These are phyloP conservation scores for Fusarium sarcochroum DNA, from an alignment of 2,329 filamentous ascomycete species.

Conservation along the genomic window DNA sequence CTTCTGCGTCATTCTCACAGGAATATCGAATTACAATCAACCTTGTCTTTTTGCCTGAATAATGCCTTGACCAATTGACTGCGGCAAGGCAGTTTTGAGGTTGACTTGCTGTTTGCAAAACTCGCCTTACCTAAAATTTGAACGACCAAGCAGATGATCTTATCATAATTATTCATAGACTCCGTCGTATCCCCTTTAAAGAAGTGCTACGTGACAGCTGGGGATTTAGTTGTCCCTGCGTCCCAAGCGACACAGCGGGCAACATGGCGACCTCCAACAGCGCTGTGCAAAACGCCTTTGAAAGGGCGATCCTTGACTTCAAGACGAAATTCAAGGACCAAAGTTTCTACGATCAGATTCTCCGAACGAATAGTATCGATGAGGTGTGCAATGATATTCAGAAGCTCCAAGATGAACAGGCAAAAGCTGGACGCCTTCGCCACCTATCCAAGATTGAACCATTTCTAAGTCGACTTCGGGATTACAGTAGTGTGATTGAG, in stretches of 20 bases:
- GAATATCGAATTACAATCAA: too few species aligned
- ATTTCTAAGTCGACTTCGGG: not conserved
- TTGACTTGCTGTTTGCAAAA: too few species aligned
- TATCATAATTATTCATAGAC: too few species aligned
- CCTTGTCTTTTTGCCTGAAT: too few species aligned
- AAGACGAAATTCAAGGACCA: not conserved
- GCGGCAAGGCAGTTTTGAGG: too few species aligned
- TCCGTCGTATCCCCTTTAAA: too few species aligned
- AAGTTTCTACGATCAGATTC: not conserved
- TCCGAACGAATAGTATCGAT: not conserved
- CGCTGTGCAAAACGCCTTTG: not conserved
- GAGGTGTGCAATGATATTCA: conserved; percentile 3
- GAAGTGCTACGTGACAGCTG: too few species aligned
- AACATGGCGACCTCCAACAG: not conserved
- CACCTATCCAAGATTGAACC: not conserved
- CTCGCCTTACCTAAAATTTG: too few species aligned
- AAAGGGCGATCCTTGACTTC: not conserved
- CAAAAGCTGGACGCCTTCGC: not conserved
- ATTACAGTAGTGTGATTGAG: not conserved
- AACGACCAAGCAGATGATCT: too few species aligned
- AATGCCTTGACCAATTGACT: too few species aligned
- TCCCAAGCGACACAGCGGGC: fast-evolving
- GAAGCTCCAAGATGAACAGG: not conserved
- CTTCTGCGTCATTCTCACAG: too few species aligned
- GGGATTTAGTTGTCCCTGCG: too few species aligned